Evolutionary conservation across 2,329 filamentous ascomycete genomes (phyloP).

Genomic region (Dryadomyces sulphureus): DNA sequence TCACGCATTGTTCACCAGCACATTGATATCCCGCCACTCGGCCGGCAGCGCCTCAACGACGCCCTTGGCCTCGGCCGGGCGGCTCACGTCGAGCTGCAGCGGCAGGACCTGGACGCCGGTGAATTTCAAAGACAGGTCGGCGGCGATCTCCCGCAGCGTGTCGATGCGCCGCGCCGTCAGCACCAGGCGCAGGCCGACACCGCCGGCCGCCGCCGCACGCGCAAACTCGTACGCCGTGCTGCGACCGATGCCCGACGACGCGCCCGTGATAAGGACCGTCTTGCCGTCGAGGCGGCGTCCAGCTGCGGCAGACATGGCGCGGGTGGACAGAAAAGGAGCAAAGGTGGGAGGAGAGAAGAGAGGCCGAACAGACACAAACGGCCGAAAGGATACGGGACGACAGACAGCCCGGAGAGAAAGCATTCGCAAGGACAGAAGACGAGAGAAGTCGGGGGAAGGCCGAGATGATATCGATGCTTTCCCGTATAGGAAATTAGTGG

Average conservation of each 20-base stretch:
- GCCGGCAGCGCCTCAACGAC: slow-evolving; percentile 64
- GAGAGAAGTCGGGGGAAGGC: too few relatives aligned
- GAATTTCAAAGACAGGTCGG: slow-evolving; percentile 52
- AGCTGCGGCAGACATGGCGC: slow-evolving; percentile 10
- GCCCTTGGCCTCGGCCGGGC: slow-evolving; percentile 53
- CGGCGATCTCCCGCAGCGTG: slow-evolving; percentile 58
- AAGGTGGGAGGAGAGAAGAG: not conserved
- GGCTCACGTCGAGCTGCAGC: slow-evolving; percentile 77
- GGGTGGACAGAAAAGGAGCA: not conserved
- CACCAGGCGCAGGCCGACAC: slow-evolving; percentile 51
- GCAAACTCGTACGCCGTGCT: slow-evolving; percentile 85
- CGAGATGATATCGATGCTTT: too few relatives aligned
- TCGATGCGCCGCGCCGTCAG: slow-evolving; percentile 81
- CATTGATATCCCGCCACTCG: slow-evolving; percentile 72
- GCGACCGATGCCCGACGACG: slow-evolving; percentile 80
- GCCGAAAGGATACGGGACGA: not conserved
- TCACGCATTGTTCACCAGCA: slow-evolving; percentile 93
- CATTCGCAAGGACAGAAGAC: not conserved
- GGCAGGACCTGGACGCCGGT: slow-evolving; percentile 76
- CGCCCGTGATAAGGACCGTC: slow-evolving; percentile 82
- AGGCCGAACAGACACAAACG: not conserved
- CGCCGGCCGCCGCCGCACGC: slow-evolving; percentile 53
- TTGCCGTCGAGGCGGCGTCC: slow-evolving; percentile 84
- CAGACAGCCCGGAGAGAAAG: slow-evolving; percentile 1
- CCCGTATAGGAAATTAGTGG: too few relatives aligned